Conservation (phyloP, 2,329 filamentous ascomycete species). For the Botrytis pseudocinerea region DNA sequence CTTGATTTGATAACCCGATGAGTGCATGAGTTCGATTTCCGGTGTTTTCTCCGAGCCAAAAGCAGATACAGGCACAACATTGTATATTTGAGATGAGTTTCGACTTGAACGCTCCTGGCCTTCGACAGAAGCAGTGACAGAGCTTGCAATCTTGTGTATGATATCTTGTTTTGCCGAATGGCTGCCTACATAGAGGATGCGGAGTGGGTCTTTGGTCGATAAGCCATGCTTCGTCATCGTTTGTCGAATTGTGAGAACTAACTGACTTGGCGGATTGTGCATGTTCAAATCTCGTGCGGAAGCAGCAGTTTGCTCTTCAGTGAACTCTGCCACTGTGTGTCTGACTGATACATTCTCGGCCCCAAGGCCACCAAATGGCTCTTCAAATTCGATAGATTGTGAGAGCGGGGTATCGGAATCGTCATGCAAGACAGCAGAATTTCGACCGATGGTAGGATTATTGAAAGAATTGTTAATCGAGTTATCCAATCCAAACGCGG, state of each 20-base stretch:
- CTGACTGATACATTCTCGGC: slow-evolving; percentile 48
- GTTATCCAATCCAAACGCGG: slow-evolving; percentile 35
- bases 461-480: slow-evolving; percentile 36
- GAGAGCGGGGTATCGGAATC: slow-evolving; percentile 36
- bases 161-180: slow-evolving; percentile 46
- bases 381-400: slow-evolving; percentile 50
- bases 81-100: slow-evolving; percentile 49
- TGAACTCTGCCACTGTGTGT: slow-evolving; percentile 49
- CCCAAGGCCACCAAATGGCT: slow-evolving; percentile 42
- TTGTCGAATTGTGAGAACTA: slow-evolving; percentile 49
- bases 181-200: slow-evolving; percentile 52
- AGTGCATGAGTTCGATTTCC: slow-evolving; percentile 54
- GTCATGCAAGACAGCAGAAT: slow-evolving; percentile 35
- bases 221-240: slow-evolving; percentile 51
- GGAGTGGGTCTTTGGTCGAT: slow-evolving; percentile 48
- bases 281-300: slow-evolving; percentile 42
- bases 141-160: slow-evolving; percentile 51
- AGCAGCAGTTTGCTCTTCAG: slow-evolving; percentile 44
- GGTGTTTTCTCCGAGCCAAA: slow-evolving; percentile 50
- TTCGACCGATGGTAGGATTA: slow-evolving; percentile 39
- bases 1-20: slow-evolving; percentile 52
- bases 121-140: slow-evolving; percentile 47
- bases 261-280: slow-evolving; percentile 41
- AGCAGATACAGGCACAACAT: slow-evolving; percentile 52
- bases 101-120: slow-evolving; percentile 39